These are phyloP conservation scores for Triticum monococcum DNA, from an alignment of 176 grass and related monocot species.

Conservation along the genomic window DNA sequence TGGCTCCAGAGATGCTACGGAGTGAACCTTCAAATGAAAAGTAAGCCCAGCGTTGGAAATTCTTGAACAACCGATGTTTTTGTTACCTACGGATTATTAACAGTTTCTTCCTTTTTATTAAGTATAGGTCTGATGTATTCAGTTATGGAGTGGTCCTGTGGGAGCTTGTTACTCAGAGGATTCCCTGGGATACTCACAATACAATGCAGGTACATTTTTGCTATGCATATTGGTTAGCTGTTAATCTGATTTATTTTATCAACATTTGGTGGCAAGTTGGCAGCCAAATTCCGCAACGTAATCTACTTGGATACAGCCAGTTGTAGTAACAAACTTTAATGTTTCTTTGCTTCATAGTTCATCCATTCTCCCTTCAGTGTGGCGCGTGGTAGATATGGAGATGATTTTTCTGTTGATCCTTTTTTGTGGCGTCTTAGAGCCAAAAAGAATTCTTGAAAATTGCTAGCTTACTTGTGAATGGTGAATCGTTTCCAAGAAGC, in stretches of 20 bases:
- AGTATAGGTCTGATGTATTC: slow-evolving; percentile 86
- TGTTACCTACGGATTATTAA: not conserved
- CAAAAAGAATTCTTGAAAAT: not conserved
- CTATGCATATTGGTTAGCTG: not conserved
- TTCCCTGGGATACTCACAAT: slow-evolving; percentile 96
- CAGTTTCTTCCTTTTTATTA: slow-evolving; percentile 19
- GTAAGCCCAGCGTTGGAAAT: slow-evolving; percentile 27
- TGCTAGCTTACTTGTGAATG: not conserved
- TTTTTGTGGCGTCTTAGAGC: not conserved
- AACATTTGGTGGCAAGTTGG: too few species aligned
- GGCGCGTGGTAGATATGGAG: not conserved
- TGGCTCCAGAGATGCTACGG: slow-evolving; percentile 90
- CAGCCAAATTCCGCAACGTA: not conserved
- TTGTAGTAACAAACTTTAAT: not conserved
- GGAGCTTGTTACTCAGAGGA: slow-evolving; percentile 91
- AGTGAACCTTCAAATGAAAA: slow-evolving; percentile 97
- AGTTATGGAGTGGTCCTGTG: slow-evolving; percentile 89
- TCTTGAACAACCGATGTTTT: not conserved
- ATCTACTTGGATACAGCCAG: not conserved
- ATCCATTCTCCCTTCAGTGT: not conserved
- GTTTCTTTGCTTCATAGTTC: not conserved
- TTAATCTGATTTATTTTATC: not conserved
- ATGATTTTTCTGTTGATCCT: not conserved
- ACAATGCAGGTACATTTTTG: slow-evolving; percentile 62
- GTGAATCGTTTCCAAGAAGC: not conserved